Evolutionary conservation across 768 basidiomycete genomes (phyloP), one percentile per base, ranked within the genome.

Genomic region (Basidioascus undulatus): DNA sequence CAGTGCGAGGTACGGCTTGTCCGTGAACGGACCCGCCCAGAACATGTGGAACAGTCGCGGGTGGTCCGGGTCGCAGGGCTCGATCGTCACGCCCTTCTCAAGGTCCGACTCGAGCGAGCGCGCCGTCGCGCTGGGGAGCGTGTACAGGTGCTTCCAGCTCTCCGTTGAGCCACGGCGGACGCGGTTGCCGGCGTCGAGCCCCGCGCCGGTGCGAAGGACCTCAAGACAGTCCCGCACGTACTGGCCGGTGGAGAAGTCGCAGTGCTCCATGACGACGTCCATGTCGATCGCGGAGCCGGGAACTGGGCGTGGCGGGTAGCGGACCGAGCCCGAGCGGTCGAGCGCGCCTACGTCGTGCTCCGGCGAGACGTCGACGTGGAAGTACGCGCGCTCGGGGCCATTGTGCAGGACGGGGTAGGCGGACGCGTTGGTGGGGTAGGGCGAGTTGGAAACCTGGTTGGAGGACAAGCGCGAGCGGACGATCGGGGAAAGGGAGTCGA

Each of bases 211-310:
- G n/a, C 89, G 71, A 21, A 98, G 68, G 34, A 89, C 74, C 57
- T 96, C 87, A 31, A 98, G 64, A 52, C 92, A 98, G 55, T 96
- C 92, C 31, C 89, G 74, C n/a, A 96, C 89, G 60, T 80, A 87
- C 80, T 92, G 54, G 50, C 70, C 67, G 46, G 70, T 65, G 13
- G 72, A 71, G 56, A 86, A 92, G 59, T 89, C 82, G 55, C 92
- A 98, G 50, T 86, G 71, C 32, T 84, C 75, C 77, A 87, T 77
- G 5, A 94, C 65, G 32, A 76, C 62, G 58, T 98, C 89, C 49
- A 98, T 59, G 57, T 98, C 92, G 8, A 81, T 69, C 16, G 87
- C 68, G 43, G 79, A 76, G 12, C 81, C 82, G 0, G 78, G 70
- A 2, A 73, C 62, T 19, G 89, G 92, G 40, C 89, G 68, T 12